Conservation (phyloP, 164 flowering plant genomes). For the Chloranthus sessilifolius region DNA sequence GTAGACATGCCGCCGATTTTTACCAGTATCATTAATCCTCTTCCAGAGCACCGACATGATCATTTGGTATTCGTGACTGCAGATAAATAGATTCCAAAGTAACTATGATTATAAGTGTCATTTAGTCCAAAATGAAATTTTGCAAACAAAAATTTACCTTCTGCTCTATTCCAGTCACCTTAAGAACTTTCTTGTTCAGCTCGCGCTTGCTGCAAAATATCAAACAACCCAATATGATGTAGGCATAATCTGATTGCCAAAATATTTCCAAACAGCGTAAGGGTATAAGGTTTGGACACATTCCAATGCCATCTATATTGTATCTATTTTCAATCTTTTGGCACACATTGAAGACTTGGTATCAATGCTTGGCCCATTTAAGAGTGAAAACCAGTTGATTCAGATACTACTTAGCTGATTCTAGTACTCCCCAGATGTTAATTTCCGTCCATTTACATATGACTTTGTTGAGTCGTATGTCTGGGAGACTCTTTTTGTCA, state of each 20-base stretch:
- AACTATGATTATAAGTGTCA: no score
- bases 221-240: conserved; percentile 2
- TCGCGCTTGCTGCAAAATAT: conserved; percentile 80
- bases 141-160: conserved; percentile 64
- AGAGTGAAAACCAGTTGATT: no score
- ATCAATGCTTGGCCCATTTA: no score
- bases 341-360: no score
- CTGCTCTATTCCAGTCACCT: conserved; percentile 93
- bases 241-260: background rate
- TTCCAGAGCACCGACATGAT: conserved; percentile 93
- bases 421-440: no score
- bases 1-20: conserved; percentile 99
- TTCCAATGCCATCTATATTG: no score
- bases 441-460: no score
- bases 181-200: conserved; percentile 96
- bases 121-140: no score
- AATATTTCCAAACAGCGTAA: conserved; percentile 1
- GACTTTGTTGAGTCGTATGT: no score
- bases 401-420: no score
- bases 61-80: conserved; percentile 95
- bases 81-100: conserved; percentile 5
- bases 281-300: background rate
- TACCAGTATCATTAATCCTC: conserved; percentile 89
- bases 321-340: no score
- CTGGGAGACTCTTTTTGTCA: no score